Percentiles rank a stretch among this genome's conserved stretches.
These are phyloP conservation scores for Spathaspora sp. DNA, from an alignment of 1,139 yeast genomes.

Conservation along the genomic window DNA sequence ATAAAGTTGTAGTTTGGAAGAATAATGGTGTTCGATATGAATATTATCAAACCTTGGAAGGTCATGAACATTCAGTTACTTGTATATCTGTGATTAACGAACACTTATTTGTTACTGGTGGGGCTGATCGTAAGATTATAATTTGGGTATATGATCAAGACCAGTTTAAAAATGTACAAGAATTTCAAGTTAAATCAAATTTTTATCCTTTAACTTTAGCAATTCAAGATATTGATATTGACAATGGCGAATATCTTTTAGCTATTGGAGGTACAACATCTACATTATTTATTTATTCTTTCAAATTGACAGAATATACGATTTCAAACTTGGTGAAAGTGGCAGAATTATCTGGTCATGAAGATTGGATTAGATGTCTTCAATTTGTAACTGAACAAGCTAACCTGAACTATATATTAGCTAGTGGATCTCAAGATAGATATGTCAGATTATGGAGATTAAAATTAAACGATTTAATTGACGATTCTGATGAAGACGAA, in stretches of 20 bases:
- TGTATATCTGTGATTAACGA: slow-evolving; percentile 39
- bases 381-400: slow-evolving; percentile 53
- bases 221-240: slow-evolving; percentile 39
- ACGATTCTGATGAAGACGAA: slow-evolving; percentile 55
- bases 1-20: slow-evolving; percentile 61
- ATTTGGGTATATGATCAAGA: slow-evolving; percentile 43
- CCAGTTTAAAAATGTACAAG: slow-evolving; percentile 26
- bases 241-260: slow-evolving; percentile 45
- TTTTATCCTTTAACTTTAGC: slow-evolving; percentile 69
- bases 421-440: slow-evolving; percentile 88
- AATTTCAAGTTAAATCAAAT: slow-evolving; percentile 44
- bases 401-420: slow-evolving; percentile 58
- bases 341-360: slow-evolving; percentile 78
- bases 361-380: slow-evolving; percentile 86
- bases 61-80: slow-evolving; percentile 50
- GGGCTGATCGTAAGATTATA: slow-evolving; percentile 59
- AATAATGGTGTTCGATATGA: slow-evolving; percentile 17
- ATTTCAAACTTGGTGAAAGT: slow-evolving; percentile 30
- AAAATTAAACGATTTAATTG: slow-evolving; percentile 55
- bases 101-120: slow-evolving; percentile 55
- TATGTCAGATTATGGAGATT: slow-evolving; percentile 87
- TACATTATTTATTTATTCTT: slow-evolving; percentile 55
- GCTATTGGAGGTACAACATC: slow-evolving; percentile 82
- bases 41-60: slow-evolving; percentile 35
- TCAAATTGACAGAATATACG: slow-evolving; percentile 22